phyloP scores from a whole-genome alignment of 805 yeast genomes.

The Pichia cephalocereana region DNA sequence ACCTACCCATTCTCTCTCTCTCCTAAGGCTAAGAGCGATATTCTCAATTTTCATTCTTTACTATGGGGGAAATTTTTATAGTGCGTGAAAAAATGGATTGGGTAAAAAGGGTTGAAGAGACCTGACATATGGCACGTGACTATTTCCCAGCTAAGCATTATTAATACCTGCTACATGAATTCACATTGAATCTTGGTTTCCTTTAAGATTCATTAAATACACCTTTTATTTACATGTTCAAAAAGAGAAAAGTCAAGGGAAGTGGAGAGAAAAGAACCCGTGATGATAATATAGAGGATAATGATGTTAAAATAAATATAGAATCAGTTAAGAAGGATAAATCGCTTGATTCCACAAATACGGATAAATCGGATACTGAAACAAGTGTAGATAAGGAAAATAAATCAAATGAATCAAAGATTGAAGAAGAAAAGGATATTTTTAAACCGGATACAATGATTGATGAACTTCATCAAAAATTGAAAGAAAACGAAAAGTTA shows the following conservation, averaged over 20 bases:
- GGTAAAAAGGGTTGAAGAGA: no score
- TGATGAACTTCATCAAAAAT: conserved; percentile 16
- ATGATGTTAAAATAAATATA: not conserved
- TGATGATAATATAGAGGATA: not conserved
- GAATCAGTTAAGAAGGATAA: not conserved
- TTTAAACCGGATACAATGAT: conserved; percentile 18
- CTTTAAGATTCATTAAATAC: no score
- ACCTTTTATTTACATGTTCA: conserved; percentile 25
- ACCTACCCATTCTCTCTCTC: no score
- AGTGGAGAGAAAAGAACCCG: not conserved
- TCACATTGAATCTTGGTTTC: no score
- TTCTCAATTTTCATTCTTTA: no score
- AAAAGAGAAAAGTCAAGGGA: conserved; percentile 25
- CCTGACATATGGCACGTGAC: no score
- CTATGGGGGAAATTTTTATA: no score
- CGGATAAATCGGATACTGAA: not conserved
- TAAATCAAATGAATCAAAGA: not conserved
- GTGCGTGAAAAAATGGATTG: no score
- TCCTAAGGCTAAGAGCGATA: no score
- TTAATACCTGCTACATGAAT: no score
- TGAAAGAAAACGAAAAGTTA: not conserved
- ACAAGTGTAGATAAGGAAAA: not conserved
- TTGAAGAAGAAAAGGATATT: not conserved
- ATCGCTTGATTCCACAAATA: no score
- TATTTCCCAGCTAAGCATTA: no score